Percentiles rank a stretch among this genome's conserved stretches.
These are phyloP conservation scores for Medicago truncatula DNA, from an alignment of 306 rosid genomes.

Conservation along the genomic window DNA sequence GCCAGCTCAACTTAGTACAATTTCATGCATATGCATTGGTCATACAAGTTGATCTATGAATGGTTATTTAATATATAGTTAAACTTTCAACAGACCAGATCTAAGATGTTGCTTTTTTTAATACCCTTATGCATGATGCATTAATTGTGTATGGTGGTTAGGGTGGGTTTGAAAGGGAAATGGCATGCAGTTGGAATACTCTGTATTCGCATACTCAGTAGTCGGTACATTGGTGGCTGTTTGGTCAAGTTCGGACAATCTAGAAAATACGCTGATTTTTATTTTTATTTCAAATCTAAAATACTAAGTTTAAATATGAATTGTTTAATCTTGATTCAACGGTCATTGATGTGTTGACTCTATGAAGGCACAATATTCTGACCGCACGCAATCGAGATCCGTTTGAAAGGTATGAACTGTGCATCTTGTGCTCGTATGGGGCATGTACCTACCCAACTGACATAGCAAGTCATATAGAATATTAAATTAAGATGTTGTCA, in stretches of 20 bases:
- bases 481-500: conserved; percentile 39
- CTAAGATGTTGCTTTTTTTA: conserved; percentile 26
- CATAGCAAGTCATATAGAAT: conserved; percentile 29
- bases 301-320: background rate
- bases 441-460: conserved; percentile 45
- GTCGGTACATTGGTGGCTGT: background rate
- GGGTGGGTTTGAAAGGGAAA: conserved; percentile 36
- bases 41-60: conserved; percentile 12
- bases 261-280: too few relatives aligned
- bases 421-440: conserved; percentile 38
- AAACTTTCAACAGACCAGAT: conserved; percentile 46
- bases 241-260: background rate
- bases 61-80: conserved; percentile 31
- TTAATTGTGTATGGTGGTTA: conserved; percentile 34
- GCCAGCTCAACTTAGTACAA: conserved; percentile 52
- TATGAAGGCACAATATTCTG: background rate
- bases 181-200: background rate
- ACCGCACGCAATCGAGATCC: background rate
- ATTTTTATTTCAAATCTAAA: too few relatives aligned
- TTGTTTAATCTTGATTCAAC: background rate
- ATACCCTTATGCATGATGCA: conserved; percentile 38
- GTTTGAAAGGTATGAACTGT: conserved; percentile 29
- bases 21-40: conserved; percentile 44
- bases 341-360: background rate
- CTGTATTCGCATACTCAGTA: background rate